phyloP scores from a whole-genome alignment of 139 green algal species.

The Haematococcus lacustris region DNA sequence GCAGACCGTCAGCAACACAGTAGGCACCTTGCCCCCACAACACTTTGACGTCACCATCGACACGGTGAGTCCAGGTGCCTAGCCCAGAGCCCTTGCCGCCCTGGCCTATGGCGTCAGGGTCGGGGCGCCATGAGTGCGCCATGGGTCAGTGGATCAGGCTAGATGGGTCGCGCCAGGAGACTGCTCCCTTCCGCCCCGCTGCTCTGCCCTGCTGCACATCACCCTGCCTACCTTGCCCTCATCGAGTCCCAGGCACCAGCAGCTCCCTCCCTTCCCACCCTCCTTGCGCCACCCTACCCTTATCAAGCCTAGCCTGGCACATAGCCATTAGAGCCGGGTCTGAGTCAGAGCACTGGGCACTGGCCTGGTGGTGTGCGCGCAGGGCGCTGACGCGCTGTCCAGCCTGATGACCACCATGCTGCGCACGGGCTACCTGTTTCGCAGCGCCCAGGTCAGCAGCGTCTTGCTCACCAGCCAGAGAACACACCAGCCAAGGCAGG shows the following conservation, averaged over 20 bases:
- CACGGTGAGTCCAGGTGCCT: too few relatives aligned
- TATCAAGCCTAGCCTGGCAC: not conserved
- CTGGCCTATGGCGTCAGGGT: too few relatives aligned
- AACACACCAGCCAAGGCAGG: too few relatives aligned
- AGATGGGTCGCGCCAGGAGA: too few relatives aligned
- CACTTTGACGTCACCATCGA: slow-evolving; percentile 77
- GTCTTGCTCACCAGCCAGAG: too few relatives aligned
- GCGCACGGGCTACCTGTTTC: slow-evolving; percentile 81
- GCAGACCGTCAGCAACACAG: slow-evolving; percentile 71
- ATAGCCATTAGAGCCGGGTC: not conserved
- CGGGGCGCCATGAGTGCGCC: too few relatives aligned
- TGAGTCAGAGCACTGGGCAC: not conserved
- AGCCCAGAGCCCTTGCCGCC: too few relatives aligned
- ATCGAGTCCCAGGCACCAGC: not conserved
- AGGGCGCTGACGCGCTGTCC: slow-evolving; percentile 73
- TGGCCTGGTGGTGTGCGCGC: not conserved
- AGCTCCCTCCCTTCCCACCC: not conserved
- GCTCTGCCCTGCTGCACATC: too few relatives aligned
- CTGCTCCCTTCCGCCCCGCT: too few relatives aligned
- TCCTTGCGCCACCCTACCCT: not conserved
- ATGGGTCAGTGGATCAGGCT: too few relatives aligned
- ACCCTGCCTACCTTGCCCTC: not conserved
- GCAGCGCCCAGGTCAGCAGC: slow-evolving; percentile 56
- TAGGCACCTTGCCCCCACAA: slow-evolving; percentile 73
- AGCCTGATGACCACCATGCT: slow-evolving; percentile 83